Conservation (phyloP, 2,329 filamentous ascomycete species). For the Aureobasidium melanogenum region DNA sequence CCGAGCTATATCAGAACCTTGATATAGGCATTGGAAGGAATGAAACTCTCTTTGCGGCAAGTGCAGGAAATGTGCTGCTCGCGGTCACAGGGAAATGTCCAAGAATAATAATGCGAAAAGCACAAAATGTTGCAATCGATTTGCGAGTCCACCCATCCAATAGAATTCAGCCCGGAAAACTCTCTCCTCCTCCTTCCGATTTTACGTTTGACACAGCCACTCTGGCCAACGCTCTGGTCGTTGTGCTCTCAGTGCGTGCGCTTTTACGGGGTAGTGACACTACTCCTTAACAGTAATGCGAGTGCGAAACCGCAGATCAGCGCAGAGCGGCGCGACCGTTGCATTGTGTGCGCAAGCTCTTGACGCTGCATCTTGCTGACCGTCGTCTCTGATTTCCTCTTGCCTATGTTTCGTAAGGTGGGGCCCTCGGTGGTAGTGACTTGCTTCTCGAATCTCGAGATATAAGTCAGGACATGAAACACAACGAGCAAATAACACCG, state of each 20-base stretch:
- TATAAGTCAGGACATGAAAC: background rate
- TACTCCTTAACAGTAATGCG: background rate
- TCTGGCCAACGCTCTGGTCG: background rate
- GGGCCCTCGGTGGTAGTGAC: background rate
- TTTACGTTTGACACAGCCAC: background rate
- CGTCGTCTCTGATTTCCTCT: background rate
- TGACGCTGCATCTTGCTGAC: background rate
- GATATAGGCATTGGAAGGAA: background rate
- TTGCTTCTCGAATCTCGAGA: background rate
- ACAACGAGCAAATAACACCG: background rate
- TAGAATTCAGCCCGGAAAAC: background rate
- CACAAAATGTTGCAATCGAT: background rate
- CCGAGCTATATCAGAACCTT: background rate
- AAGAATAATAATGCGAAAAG: background rate
- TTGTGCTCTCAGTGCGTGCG: background rate
- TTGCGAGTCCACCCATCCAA: background rate
- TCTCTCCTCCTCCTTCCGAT: background rate
- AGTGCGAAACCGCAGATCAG: constrained; percentile 5
- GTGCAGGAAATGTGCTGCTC: background rate
- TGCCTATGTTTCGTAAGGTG: background rate
- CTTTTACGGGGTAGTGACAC: background rate
- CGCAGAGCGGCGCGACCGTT: background rate
- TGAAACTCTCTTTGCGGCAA: background rate
- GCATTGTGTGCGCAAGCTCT: background rate
- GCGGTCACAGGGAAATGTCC: background rate